Percentiles rank a stretch among this genome's conserved stretches.
These are phyloP conservation scores for Daldinia sp. DNA, from an alignment of 2,329 filamentous ascomycete genomes.

Conservation along the genomic window DNA sequence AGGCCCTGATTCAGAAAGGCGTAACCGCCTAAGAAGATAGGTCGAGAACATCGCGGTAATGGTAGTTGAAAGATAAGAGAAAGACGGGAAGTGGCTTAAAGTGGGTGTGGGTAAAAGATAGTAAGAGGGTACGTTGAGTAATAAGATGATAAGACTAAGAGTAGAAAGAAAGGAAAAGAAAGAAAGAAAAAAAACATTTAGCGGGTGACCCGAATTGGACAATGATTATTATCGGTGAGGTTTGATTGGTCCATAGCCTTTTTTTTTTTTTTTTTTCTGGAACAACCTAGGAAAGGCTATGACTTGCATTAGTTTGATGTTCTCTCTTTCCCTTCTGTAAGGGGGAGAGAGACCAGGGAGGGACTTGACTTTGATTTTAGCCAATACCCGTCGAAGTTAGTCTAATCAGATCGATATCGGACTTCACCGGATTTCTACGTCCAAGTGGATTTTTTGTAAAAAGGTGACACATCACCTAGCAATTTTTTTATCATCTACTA, in stretches of 20 bases:
- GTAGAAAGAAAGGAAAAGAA: background rate
- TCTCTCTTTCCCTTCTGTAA: background rate
- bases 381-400: constrained; percentile 8
- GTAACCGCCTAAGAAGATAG: constrained; percentile 22
- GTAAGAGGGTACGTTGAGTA: constrained; percentile 33
- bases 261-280: constrained; percentile 3
- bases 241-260: constrained; percentile 31
- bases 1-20: constrained; percentile 33
- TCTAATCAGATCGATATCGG: constrained; percentile 33
- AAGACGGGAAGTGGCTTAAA: constrained; percentile 31
- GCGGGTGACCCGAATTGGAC: constrained; percentile 37
- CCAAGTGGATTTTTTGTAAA: background rate
- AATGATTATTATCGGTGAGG: constrained; percentile 36
- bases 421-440: constrained; percentile 23
- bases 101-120: constrained; percentile 31
- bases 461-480: background rate
- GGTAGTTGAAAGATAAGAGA: constrained; percentile 35
- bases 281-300: constrained; percentile 23
- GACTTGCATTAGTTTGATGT: constrained; percentile 39
- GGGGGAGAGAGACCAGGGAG: background rate
- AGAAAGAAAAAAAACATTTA: constrained; percentile 10
- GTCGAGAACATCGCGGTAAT: constrained; percentile 37
- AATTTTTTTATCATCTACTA: background rate
- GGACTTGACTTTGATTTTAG: constrained; percentile 20
- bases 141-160: constrained; percentile 20